A percentile compares a stretch with the other conserved stretches of the same genome.
Conservation (phyloP, 176 grass and related monocot genomes). For the Avena insularis region DNA sequence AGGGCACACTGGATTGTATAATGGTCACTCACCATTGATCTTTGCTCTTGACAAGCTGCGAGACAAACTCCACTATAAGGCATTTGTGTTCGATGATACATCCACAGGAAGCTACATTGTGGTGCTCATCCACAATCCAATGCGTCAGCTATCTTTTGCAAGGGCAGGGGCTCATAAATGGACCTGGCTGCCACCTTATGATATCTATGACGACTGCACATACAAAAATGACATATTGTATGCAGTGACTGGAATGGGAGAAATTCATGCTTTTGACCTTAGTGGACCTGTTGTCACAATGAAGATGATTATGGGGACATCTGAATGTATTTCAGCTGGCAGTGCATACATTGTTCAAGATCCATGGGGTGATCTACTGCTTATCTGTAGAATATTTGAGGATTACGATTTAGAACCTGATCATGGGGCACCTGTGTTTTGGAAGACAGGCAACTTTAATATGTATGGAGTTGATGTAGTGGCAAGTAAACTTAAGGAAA, state of each 20-base stretch:
- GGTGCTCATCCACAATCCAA: background rate
- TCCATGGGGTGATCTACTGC: too few relatives aligned
- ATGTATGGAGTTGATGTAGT: background rate
- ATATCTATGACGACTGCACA: background rate
- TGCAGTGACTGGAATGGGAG: background rate
- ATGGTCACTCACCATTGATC: background rate
- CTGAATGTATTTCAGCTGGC: background rate
- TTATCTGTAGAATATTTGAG: background rate
- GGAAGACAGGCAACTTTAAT: background rate
- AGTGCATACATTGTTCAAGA: background rate
- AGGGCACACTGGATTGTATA: background rate
- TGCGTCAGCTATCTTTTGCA: background rate
- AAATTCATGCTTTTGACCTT: background rate
- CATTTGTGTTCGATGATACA: background rate
- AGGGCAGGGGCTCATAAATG: background rate
- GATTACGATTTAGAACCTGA: background rate
- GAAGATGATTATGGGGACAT: background rate
- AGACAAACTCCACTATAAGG: background rate
- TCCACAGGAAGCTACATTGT: background rate
- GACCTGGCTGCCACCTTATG: background rate
- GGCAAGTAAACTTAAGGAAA: background rate
- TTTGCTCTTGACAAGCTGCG: background rate
- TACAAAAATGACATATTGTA: slow-evolving; percentile 17
- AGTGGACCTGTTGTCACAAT: background rate
- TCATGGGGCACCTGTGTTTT: background rate